Base-by-base conservation (phyloP, 805 yeast species). In the Kregervanrija delftensis region DNA sequence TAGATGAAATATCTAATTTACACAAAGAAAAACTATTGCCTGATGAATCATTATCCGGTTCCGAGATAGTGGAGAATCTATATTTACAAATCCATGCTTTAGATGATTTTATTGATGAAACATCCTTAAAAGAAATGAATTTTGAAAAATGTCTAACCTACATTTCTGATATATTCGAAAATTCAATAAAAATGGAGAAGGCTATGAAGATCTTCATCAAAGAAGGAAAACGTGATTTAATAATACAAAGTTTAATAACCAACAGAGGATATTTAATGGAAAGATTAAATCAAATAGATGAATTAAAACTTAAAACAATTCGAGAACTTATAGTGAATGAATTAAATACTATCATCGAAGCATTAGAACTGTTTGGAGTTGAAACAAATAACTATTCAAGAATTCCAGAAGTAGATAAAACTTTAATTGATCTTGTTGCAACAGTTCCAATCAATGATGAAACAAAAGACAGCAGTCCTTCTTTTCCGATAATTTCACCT, bases 91-190 rank as follows among this genome's bases (percentile, higher is more conserved):
- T 60, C 2, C 52, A 51, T 8, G 60, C 63, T 1, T 33, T 61
- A 11, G 48, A 50, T n/a, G 61, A 57, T 40, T 40, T 60, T 13
- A 51, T 56, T 2, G 47, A 43, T 3, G 44, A 39, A 2, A 47
- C 60, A 8, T 41, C 49, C 28, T n/a, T 38, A 9, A 49, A 49
- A 16, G 59, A 56, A 39, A 44, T 39, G 1, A 50, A 46, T 17
- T 59, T 49, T 33, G 48, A 53, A 13, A 57, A 62, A 36, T 55
- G 59, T 32, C 40, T 42, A 5, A 44, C 53, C 9, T 55, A 60
- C 37, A 47, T 63, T 31, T 45, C 50, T 6, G 66, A 62, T 33
- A 46, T 56, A 3, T 57, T 64, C 42, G 59, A 55, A 15, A 55
- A 46, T 11, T 43, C 61, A 12, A 16, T 43, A 3, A 43, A 48